Base-by-base conservation (phyloP, 2,329 filamentous ascomycete species). In the Claviceps maximensis region DNA sequence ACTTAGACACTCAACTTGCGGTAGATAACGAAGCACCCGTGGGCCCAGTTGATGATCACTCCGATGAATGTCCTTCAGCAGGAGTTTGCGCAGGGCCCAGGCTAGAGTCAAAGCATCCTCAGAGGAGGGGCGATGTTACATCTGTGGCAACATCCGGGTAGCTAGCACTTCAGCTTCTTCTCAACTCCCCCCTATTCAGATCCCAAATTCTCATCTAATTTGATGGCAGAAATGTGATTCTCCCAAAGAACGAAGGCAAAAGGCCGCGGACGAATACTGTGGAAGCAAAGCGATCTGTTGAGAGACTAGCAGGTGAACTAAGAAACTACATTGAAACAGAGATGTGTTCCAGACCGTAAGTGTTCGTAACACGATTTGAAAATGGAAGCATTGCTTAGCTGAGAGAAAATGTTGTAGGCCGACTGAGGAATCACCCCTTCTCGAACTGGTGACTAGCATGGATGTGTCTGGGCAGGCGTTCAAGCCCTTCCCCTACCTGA, bases 261-360 rank as follows among this genome's bases (percentile, higher is more conserved):
- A 36, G 23, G 27, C 42, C n/a, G 15, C 40, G 33, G 33, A 38
- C 44, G 19, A 54, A n/a, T 41, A 40, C 41, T 9, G 27, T 50
- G 5, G 45, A 54, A 21, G 54, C 49, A 4, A 56, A 50, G 50
- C 52, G 41, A 23, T 29, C 38, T 29, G 17, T 56, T 10, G n/a
- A 49, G 27, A 40, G 19, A 29, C 23, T 36, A 17, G 52, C 46
- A 19, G 31, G 29, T 10, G 52, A 52, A 19, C 17, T 52, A 17
- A 54, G 52, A 46, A 42, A 36, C 7, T 49, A 42, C 15, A 50
- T 56, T 21, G 47, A 56, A 41, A 19, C 29, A 8, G 31, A 51
- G 6, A 27, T 54, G 17, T 40, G 21, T 38, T 36, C 29, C 13
- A 41, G 19, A 13, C 4, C 19, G 54, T 55, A 46, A 21, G 58